Percentiles rank a stretch among this genome's conserved stretches.
Evolutionary conservation across 2,329 filamentous ascomycete genomes (phyloP).

Genomic region (Pseudocercospora cruenta): DNA sequence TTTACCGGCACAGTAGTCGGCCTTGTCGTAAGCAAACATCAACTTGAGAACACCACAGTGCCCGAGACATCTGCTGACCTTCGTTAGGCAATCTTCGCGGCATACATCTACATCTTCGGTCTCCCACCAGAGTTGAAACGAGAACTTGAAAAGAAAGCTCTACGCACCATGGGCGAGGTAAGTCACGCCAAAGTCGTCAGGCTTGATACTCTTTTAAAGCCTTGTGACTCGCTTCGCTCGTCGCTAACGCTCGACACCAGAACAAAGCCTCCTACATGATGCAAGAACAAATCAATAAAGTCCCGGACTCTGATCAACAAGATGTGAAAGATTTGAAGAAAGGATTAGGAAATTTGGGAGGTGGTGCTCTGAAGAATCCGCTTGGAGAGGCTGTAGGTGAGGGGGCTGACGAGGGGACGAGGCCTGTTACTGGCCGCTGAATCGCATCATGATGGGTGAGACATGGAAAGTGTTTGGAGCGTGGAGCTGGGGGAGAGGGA

Average conservation of each 20-base stretch:
- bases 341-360: conserved; percentile 37
- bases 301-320: conserved; percentile 39
- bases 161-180: conserved; percentile 55
- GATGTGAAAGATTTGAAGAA: conserved; percentile 42
- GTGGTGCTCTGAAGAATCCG: conserved; percentile 42
- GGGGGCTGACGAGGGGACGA: conserved; percentile 31
- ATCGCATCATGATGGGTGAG: background rate
- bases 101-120: conserved; percentile 53
- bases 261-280: conserved; percentile 49
- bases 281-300: conserved; percentile 35
- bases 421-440: conserved; percentile 31
- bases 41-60: too few species aligned
- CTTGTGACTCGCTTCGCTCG: background rate
- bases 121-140: conserved; percentile 53
- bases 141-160: conserved; percentile 50
- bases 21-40: too few species aligned
- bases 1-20: conserved; percentile 37
- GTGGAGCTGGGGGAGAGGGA: background rate
- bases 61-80: too few species aligned
- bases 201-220: background rate
- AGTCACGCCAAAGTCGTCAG: too few species aligned
- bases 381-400: conserved; percentile 39
- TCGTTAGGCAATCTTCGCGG: conserved; percentile 40
- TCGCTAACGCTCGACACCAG: background rate
- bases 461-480: background rate